Evolutionary conservation across 148 eudicot species (phyloP).

Genomic region (Dianthus caryophyllus): DNA sequence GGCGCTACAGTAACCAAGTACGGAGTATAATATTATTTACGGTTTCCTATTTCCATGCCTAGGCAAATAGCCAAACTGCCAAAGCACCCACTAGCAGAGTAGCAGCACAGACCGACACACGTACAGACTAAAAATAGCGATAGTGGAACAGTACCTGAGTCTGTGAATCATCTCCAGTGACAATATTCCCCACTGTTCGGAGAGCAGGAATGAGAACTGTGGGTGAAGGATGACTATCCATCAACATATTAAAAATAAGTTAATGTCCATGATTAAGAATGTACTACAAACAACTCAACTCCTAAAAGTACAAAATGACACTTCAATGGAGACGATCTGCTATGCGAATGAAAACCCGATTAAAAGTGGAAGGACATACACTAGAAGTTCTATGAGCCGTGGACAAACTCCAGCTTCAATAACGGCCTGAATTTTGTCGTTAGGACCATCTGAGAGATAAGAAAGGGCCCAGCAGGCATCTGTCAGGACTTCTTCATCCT

Average conservation of each 20-base stretch:
- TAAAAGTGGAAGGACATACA: constrained; percentile 38
- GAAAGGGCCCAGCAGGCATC: constrained; percentile 99
- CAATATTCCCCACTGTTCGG: constrained; percentile 48
- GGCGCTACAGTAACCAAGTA: too few species aligned
- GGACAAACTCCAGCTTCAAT: constrained; percentile 85
- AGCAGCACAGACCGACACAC: not conserved
- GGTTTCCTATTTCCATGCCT: not conserved
- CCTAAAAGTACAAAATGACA: not conserved
- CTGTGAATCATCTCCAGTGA: constrained; percentile 49
- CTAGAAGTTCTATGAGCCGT: constrained; percentile 78
- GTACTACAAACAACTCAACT: not conserved
- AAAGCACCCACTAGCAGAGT: not conserved
- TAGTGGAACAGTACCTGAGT: constrained; percentile 39
- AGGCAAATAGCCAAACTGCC: not conserved
- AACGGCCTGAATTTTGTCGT: constrained; percentile 94
- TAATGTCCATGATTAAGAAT: constrained; percentile 1
- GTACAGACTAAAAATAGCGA: constrained; percentile 1
- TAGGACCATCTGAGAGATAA: constrained; percentile 90
- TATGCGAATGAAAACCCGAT: too few species aligned
- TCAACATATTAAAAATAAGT: constrained; percentile 16
- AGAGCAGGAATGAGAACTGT: constrained; percentile 54
- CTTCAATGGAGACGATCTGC: not conserved
- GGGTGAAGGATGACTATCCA: constrained; percentile 40
- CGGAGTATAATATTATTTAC: not conserved
- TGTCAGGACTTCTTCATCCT: constrained; percentile 88